Evolutionary conservation across 805 yeast genomes (phyloP).

Genomic region (Komagataella ulmi): DNA sequence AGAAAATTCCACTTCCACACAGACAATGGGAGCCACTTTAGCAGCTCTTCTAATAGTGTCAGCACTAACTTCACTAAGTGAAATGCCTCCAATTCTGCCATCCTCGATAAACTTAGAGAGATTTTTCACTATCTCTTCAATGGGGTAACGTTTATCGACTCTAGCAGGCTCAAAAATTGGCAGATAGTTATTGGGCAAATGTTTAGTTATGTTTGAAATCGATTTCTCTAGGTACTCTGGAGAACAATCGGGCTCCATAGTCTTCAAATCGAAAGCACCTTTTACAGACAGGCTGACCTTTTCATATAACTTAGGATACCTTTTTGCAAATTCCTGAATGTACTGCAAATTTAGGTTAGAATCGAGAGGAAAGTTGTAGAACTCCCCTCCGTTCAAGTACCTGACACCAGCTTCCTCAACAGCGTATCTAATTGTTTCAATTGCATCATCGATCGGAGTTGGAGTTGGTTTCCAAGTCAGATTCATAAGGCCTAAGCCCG

Average conservation of each 20-base stretch:
- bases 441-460: slow-evolving; percentile 36
- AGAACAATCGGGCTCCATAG: slow-evolving; percentile 33
- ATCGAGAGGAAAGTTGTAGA: slow-evolving; percentile 43
- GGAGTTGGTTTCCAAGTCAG: slow-evolving; percentile 59
- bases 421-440: slow-evolving; percentile 40
- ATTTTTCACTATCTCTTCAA: slow-evolving; percentile 44
- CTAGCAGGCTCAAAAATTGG: slow-evolving; percentile 68
- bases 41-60: slow-evolving; percentile 47
- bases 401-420: slow-evolving; percentile 27
- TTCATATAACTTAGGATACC: slow-evolving; percentile 39
- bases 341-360: slow-evolving; percentile 38
- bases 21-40: slow-evolving; percentile 40
- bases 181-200: slow-evolving; percentile 23
- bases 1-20: slow-evolving; percentile 73
- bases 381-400: slow-evolving; percentile 65
- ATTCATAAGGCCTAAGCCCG: slow-evolving; percentile 76
- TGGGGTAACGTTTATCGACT: slow-evolving; percentile 40
- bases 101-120: slow-evolving; percentile 44
- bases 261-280: slow-evolving; percentile 36
- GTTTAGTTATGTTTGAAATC: slow-evolving; percentile 28
- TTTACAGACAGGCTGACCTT: slow-evolving; percentile 54
- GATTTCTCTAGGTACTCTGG: slow-evolving; percentile 31
- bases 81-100: slow-evolving; percentile 58
- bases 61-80: slow-evolving; percentile 62
- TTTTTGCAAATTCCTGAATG: slow-evolving; percentile 41